These are phyloP conservation scores for Bocquillonia castaneifolia DNA, from an alignment of 441 rosid genomes.

Conservation along the genomic window DNA sequence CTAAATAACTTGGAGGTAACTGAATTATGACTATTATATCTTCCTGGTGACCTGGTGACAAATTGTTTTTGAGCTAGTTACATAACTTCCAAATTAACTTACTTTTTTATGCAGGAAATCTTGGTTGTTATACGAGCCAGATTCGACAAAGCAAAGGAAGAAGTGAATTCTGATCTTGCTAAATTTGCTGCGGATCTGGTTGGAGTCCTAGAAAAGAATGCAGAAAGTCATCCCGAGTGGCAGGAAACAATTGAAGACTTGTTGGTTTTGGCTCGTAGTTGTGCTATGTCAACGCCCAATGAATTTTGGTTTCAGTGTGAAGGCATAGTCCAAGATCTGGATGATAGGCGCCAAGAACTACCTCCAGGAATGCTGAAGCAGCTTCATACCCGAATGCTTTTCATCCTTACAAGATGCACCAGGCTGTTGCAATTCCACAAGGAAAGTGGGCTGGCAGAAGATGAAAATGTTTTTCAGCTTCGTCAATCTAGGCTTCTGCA, in stretches of 20 bases:
- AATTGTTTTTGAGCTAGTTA: conserved; percentile 13
- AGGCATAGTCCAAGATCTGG: conserved; percentile 95
- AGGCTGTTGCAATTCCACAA: conserved; percentile 95
- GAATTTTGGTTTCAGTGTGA: conserved; percentile 99
- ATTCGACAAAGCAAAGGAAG: conserved; percentile 98
- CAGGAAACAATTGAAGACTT: conserved; percentile 96
- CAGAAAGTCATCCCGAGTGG: conserved; percentile 94
- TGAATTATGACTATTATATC: conserved; percentile 17
- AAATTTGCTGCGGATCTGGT: conserved; percentile 91
- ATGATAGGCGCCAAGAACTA: conserved; percentile 96
- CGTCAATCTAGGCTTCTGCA: conserved; percentile 72
- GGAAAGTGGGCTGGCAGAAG: conserved; percentile 88
- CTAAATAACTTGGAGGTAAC: conserved; percentile 82
- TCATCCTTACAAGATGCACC: conserved; percentile 95
- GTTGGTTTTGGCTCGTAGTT: conserved; percentile 87
- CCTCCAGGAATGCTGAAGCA: conserved; percentile 86
- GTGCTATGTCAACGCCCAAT: conserved; percentile 85
- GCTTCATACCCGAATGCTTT: conserved; percentile 95
- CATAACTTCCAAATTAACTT: conserved; percentile 22
- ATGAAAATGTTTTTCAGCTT: conserved; percentile 67
- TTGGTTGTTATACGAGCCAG: conserved; percentile 75
- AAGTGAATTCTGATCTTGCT: conserved; percentile 95
- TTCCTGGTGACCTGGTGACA: conserved; percentile 13
- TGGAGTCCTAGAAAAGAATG: conserved; percentile 90
- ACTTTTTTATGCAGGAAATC: conserved; percentile 51